Evolutionary conservation across 306 rosid species (phyloP).

Genomic region (Lithocarpus polystachyus): DNA sequence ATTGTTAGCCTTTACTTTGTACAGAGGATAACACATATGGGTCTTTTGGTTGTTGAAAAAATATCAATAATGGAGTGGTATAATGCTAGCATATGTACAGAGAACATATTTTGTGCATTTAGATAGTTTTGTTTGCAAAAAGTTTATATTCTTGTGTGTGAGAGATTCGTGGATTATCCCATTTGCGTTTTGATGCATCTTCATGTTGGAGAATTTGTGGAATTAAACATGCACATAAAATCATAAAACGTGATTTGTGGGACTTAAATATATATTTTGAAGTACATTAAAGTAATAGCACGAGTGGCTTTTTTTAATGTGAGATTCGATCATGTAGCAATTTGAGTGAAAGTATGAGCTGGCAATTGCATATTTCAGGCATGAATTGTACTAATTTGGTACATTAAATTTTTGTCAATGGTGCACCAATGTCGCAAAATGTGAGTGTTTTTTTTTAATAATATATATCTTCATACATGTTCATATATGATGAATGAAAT

Average conservation of each 20-base stretch:
- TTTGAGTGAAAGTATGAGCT: not conserved
- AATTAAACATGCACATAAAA: not conserved
- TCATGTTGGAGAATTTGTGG: not conserved
- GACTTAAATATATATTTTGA: not conserved
- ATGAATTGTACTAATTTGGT: not conserved
- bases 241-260: not conserved
- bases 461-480: too few relatives aligned
- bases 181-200: not conserved
- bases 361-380: not conserved
- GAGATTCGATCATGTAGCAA: not conserved
- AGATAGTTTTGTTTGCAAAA: not conserved
- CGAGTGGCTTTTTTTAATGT: not conserved
- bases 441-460: too few relatives aligned
- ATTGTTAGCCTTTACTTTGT: not conserved
- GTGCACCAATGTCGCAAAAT: too few relatives aligned
- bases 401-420: not conserved
- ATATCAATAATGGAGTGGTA: conserved; percentile 1
- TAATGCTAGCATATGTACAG: not conserved
- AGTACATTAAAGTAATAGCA: not conserved
- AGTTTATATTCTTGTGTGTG: not conserved
- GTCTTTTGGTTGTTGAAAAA: not conserved
- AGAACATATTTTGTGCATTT: conserved; percentile 7
- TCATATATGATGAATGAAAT: too few relatives aligned
- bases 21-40: not conserved
- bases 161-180: not conserved